Percentiles rank a stretch among this genome's conserved stretches.
phyloP scores from a whole-genome alignment of 73 alveolate genomes.

The Loxodes magnus region DNA sequence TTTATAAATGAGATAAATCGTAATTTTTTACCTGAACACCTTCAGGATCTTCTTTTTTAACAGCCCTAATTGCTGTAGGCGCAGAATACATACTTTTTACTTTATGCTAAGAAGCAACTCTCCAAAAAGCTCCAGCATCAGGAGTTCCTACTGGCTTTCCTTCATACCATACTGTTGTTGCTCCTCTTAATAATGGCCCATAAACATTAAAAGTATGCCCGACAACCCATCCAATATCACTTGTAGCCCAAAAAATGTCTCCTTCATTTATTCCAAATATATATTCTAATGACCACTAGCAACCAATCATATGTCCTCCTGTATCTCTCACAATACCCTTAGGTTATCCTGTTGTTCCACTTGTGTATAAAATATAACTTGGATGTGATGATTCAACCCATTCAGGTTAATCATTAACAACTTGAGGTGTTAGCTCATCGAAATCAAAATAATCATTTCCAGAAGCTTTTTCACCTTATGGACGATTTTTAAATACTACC shows the following conservation, averaged over 20 bases:
- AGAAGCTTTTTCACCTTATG: slow-evolving; percentile 15
- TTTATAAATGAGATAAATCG: slow-evolving; percentile 52
- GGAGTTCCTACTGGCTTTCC: slow-evolving; percentile 97
- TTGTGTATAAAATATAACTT: slow-evolving; percentile 92
- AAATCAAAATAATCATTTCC: slow-evolving; percentile 35
- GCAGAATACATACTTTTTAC: slow-evolving; percentile 90
- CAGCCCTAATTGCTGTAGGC: slow-evolving; percentile 98
- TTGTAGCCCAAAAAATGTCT: slow-evolving; percentile 85
- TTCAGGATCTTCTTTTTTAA: slow-evolving; percentile 93
- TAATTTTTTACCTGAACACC: slow-evolving; percentile 72
- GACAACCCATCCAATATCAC: slow-evolving; percentile 99
- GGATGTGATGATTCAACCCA: slow-evolving; percentile 73
- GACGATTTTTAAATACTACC: not conserved
- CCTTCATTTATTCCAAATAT: slow-evolving; percentile 74
- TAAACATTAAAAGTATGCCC: slow-evolving; percentile 98
- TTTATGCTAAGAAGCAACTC: slow-evolving; percentile 71
- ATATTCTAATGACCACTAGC: slow-evolving; percentile 84
- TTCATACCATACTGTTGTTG: slow-evolving; percentile 94
- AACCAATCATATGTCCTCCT: slow-evolving; percentile 91
- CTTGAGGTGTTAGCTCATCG: slow-evolving; percentile 32
- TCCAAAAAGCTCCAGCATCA: slow-evolving; percentile 91
- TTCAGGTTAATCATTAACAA: slow-evolving; percentile 17
- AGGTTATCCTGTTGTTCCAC: slow-evolving; percentile 99
- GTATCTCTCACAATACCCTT: slow-evolving; percentile 97
- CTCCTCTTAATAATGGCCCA: slow-evolving; percentile 97